These are phyloP conservation scores for Alternaria brassicicola DNA, from an alignment of 2,329 filamentous ascomycete species.

Conservation along the genomic window DNA sequence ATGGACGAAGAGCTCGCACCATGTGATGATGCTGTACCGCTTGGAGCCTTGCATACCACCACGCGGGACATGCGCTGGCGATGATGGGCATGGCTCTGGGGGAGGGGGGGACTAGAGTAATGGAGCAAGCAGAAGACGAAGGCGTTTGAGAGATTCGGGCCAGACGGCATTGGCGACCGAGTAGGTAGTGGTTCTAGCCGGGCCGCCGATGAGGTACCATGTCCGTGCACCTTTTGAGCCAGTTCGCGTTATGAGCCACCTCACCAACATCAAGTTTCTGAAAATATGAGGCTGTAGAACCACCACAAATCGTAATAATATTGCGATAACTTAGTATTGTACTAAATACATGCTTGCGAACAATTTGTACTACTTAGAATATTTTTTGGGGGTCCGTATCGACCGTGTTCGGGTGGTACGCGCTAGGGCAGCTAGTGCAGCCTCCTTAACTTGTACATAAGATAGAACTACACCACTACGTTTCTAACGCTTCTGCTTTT, in stretches of 20 bases:
- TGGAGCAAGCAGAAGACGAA: neutral
- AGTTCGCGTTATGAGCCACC: no score
- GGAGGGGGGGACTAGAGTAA: conserved; percentile 9
- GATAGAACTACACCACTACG: no score
- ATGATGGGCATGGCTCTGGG: conserved; percentile 9
- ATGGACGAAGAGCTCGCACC: conserved; percentile 16
- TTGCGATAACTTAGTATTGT: neutral
- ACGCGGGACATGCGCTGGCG: conserved; percentile 20
- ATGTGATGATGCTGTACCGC: conserved; percentile 16
- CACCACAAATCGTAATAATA: neutral
- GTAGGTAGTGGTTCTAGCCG: conserved; percentile 10
- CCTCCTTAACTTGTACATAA: no score
- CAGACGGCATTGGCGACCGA: conserved; percentile 8
- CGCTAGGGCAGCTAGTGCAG: no score
- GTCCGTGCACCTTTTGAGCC: no score
- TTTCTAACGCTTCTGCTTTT: no score
- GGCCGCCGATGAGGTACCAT: conserved; percentile 13
- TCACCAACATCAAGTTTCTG: no score
- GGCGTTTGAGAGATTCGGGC: conserved; percentile 1
- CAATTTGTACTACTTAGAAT: neutral
- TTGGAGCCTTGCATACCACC: conserved; percentile 10
- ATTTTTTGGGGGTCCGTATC: no score
- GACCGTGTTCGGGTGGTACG: no score
- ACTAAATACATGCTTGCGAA: neutral
- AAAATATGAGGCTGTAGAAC: no score